These are phyloP conservation scores for Phytophthora cactorum DNA, from an alignment of 352 stramenopile genomes.

Conservation along the genomic window DNA sequence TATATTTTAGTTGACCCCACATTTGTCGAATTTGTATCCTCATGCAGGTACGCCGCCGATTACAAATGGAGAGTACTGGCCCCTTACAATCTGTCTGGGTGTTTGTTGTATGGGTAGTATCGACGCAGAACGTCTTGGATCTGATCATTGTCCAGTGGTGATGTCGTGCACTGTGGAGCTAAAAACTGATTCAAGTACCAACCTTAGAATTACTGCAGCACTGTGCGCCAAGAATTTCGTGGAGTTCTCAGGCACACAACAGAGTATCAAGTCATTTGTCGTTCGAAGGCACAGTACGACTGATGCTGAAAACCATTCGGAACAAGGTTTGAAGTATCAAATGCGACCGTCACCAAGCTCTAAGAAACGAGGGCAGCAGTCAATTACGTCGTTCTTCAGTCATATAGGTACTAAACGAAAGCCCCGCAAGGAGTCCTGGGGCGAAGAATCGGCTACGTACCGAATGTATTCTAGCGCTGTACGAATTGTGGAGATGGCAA, in stretches of 20 bases:
- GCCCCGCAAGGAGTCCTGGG: not conserved
- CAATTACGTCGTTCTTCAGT: slow-evolving; percentile 64
- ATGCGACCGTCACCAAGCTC: not conserved
- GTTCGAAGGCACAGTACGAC: slow-evolving; percentile 9
- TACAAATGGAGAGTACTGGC: not conserved
- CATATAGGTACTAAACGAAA: slow-evolving; percentile 29
- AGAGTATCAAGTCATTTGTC: slow-evolving; percentile 64
- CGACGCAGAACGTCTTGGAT: slow-evolving; percentile 64
- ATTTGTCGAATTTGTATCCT: slow-evolving; percentile 54
- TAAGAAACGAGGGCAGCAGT: slow-evolving; percentile 40
- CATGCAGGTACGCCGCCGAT: slow-evolving; percentile 55
- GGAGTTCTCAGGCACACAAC: slow-evolving; percentile 82
- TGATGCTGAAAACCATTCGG: slow-evolving; percentile 4
- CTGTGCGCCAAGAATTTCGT: slow-evolving; percentile 74
- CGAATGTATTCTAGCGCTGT: slow-evolving; percentile 13
- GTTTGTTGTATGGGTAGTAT: slow-evolving; percentile 37
- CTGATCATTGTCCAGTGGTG: slow-evolving; percentile 83
- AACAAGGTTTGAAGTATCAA: not conserved
- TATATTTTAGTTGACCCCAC: slow-evolving; percentile 83
- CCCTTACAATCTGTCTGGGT: not conserved
- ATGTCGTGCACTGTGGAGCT: slow-evolving; percentile 52
- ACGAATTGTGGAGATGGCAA: slow-evolving; percentile 31
- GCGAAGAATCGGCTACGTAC: slow-evolving; percentile 13
- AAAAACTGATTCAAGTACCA: slow-evolving; percentile 21
- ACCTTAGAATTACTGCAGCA: slow-evolving; percentile 33